Percentiles rank a stretch among this genome's conserved stretches.
phyloP scores from a whole-genome alignment of 768 basidiomycete genomes.

The Tephrocybe sp. region DNA sequence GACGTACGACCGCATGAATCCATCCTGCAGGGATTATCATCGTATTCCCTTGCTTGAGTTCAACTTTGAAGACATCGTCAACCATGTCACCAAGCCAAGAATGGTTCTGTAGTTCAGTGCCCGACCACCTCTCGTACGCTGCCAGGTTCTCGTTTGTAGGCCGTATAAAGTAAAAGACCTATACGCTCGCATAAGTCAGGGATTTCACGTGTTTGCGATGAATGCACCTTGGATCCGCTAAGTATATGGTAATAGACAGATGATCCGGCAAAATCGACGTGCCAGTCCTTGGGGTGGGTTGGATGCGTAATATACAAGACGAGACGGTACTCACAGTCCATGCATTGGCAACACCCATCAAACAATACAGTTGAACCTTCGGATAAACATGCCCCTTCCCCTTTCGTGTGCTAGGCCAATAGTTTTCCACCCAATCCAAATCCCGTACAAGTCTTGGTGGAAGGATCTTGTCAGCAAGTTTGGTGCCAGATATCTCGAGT shows the following conservation, averaged over 20 bases:
- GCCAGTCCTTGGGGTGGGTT: conserved; percentile 80
- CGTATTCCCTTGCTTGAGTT: conserved; percentile 73
- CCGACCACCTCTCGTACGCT: conserved; percentile 93
- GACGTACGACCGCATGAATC: conserved; percentile 93
- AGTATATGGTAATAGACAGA: conserved; percentile 98
- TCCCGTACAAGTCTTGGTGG: conserved; percentile 86
- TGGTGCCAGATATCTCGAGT: conserved; percentile 86
- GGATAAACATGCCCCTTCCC: conserved; percentile 76
- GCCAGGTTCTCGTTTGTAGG: conserved; percentile 84
- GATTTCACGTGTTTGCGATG: neutral
- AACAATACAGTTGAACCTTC: conserved; percentile 93
- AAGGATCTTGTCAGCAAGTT: conserved; percentile 71
- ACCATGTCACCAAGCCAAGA: conserved; percentile 93
- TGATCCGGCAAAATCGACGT: conserved; percentile 95
- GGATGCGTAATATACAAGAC: conserved; percentile 1
- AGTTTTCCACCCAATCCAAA: conserved; percentile 95
- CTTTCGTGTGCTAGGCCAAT: conserved; percentile 82
- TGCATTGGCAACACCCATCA: conserved; percentile 91
- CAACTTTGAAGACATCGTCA: conserved; percentile 87
- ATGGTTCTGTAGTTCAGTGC: conserved; percentile 82
- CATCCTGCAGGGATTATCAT: conserved; percentile 97
- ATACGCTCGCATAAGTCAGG: conserved; percentile 4
- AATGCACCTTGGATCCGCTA: conserved; percentile 70
- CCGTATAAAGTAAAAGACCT: conserved; percentile 94
- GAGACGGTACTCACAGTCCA: conserved; percentile 76